phyloP scores from a whole-genome alignment of 306 rosid genomes.

The Dryas alaskensis region DNA sequence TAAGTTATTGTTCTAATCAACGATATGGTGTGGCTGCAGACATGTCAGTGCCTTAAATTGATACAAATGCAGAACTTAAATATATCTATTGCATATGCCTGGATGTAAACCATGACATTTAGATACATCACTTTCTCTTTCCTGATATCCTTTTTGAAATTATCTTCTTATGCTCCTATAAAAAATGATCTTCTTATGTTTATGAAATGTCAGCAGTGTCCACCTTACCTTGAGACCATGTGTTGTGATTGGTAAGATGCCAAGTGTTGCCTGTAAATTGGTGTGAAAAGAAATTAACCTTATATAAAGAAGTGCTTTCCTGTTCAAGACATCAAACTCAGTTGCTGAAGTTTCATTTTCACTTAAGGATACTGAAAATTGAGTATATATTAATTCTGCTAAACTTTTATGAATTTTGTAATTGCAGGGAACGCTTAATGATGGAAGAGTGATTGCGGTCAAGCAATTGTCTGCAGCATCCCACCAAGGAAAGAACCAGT shows the following conservation, averaged over 20 bases:
- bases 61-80: neutral
- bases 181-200: neutral
- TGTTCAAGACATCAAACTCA: neutral
- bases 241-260: neutral
- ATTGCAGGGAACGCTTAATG: conserved; percentile 63
- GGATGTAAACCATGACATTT: neutral
- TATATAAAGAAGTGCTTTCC: neutral
- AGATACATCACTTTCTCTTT: neutral
- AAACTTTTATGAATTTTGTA: neutral
- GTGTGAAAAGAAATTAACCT: too few relatives aligned
- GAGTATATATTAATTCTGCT: neutral
- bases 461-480: conserved; percentile 75
- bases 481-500: conserved; percentile 81
- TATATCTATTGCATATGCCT: neutral
- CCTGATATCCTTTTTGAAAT: neutral
- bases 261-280: neutral
- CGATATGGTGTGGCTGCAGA: neutral
- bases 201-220: neutral
- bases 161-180: neutral
- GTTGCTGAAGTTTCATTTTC: neutral
- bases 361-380: neutral
- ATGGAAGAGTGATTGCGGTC: conserved; percentile 76
- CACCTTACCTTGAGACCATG: neutral
- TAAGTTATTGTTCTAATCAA: conserved; percentile 22
- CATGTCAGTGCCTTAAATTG: neutral